Evolutionary conservation across 2,329 filamentous ascomycete genomes (phyloP).

Genomic region (Xylariaceae sp.): DNA sequence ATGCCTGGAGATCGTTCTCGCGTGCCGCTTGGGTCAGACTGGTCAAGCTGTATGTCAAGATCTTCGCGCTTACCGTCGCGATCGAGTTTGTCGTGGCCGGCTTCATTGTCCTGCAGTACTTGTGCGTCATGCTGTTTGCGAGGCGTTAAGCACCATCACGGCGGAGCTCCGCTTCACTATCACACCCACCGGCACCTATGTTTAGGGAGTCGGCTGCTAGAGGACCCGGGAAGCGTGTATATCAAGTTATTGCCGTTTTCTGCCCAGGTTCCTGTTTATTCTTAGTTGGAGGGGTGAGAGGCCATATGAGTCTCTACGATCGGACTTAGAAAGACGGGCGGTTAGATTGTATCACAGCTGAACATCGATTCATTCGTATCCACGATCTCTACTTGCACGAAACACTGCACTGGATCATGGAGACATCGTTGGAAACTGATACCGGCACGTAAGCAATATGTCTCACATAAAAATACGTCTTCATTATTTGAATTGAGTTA

Average conservation of each 20-base stretch:
- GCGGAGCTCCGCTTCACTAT: not conserved
- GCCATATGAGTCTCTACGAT: too few relatives aligned
- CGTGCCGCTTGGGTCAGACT: conserved; percentile 69
- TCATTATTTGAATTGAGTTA: too few relatives aligned
- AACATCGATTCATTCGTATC: not conserved
- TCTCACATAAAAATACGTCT: too few relatives aligned
- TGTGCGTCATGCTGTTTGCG: not conserved
- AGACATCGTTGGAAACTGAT: not conserved
- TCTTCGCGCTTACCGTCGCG: conserved; percentile 55
- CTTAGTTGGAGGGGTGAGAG: not conserved
- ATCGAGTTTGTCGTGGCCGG: conserved; percentile 48
- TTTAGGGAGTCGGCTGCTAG: not conserved
- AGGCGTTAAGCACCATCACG: not conserved
- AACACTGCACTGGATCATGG: too few relatives aligned
- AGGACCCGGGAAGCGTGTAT: not conserved
- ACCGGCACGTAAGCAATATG: too few relatives aligned
- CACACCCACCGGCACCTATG: not conserved
- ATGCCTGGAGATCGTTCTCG: conserved; percentile 78
- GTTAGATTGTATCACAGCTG: not conserved
- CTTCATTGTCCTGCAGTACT: not conserved
- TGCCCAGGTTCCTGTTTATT: not conserved
- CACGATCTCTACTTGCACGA: too few relatives aligned
- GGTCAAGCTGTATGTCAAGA: conserved; percentile 72
- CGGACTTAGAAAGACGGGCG: too few relatives aligned
- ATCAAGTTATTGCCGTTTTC: not conserved